Conservation (phyloP, 305 asterid species). For the Rubia balearica region DNA sequence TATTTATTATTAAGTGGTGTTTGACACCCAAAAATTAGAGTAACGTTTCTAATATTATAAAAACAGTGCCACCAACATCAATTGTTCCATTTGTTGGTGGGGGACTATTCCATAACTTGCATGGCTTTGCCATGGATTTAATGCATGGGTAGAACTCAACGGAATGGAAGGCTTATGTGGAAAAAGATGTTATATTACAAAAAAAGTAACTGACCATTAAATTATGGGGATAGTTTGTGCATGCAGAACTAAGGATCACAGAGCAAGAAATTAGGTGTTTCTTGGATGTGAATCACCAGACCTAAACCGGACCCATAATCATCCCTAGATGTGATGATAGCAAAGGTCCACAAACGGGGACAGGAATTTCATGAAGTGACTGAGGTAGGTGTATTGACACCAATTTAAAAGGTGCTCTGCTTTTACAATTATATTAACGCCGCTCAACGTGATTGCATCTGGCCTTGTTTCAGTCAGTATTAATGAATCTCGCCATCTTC, state of each 20-base stretch:
- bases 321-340: neutral
- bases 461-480: slow-evolving; percentile 17
- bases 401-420: neutral
- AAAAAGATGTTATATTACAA: neutral
- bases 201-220: neutral
- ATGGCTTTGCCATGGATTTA: neutral
- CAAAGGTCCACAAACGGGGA: neutral
- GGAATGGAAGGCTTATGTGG: neutral
- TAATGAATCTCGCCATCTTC: slow-evolving; percentile 9
- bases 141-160: neutral
- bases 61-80: too few species aligned
- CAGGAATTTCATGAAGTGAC: neutral
- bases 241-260: neutral
- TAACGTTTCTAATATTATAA: too few species aligned
- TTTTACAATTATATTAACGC: neutral
- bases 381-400: neutral
- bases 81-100: neutral
- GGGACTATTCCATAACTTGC: neutral
- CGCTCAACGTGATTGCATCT: neutral
- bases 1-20: too few species aligned
- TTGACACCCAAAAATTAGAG: too few species aligned
- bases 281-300: too few species aligned
- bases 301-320: too few species aligned
- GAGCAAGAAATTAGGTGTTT: neutral
- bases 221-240: neutral